phyloP scores from a whole-genome alignment of 2,329 filamentous ascomycete species.

The Sordariomycetes sp. region DNA sequence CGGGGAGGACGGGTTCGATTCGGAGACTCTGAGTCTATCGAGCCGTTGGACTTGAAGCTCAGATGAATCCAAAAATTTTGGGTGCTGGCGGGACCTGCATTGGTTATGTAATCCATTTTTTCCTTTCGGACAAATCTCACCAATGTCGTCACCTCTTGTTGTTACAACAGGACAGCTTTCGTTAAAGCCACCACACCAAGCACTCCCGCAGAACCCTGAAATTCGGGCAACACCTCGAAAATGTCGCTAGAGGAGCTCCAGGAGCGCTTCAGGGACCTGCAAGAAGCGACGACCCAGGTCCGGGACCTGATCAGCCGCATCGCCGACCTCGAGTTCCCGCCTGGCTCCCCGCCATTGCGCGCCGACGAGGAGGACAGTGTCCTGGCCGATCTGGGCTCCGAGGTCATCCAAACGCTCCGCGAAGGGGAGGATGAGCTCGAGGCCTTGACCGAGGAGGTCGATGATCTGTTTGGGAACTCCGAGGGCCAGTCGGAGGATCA shows the following conservation, averaged over 20 bases:
- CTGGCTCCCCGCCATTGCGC: slow-evolving; percentile 43
- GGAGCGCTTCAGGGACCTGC: slow-evolving; percentile 47
- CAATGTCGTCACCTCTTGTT: slow-evolving; percentile 12
- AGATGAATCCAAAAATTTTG: neutral
- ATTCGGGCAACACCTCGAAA: slow-evolving; percentile 1
- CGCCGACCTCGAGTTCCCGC: slow-evolving; percentile 44
- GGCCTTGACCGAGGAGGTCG: slow-evolving; percentile 65
- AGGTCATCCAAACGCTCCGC: slow-evolving; percentile 70
- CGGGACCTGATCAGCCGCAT: slow-evolving; percentile 49
- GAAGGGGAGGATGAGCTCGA: slow-evolving; percentile 79
- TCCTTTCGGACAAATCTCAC: neutral
- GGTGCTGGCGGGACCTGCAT: neutral
- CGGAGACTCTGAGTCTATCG: neutral
- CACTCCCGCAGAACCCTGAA: neutral
- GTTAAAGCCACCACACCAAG: neutral
- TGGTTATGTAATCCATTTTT: neutral
- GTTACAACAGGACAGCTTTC: slow-evolving; percentile 13
- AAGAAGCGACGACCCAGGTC: slow-evolving; percentile 50
- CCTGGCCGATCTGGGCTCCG: slow-evolving; percentile 62
- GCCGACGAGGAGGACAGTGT: slow-evolving; percentile 38
- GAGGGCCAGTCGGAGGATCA: slow-evolving; percentile 49
- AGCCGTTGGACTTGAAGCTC: neutral
- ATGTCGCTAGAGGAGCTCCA: slow-evolving; percentile 53
- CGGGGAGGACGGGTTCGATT: neutral
- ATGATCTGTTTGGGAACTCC: slow-evolving; percentile 46